Conservation (phyloP, 1,139 yeast species). For the Komagataea norvegica region DNA sequence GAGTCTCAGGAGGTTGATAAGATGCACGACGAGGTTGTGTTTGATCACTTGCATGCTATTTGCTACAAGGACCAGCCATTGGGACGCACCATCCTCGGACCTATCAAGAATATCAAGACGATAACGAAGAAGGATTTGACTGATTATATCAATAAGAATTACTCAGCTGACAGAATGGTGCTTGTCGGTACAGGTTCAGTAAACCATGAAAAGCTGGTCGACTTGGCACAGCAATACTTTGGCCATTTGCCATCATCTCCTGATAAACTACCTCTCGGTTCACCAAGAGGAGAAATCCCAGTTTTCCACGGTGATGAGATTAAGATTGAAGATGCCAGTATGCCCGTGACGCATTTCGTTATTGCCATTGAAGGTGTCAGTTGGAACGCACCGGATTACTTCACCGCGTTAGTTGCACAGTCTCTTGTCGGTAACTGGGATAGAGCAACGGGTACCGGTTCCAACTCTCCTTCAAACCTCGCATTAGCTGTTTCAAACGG, state of each 20-base stretch:
- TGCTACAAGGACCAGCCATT: constrained; percentile 88
- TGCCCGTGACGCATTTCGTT: constrained; percentile 90
- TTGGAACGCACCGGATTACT: constrained; percentile 95
- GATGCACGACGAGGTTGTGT: constrained; percentile 96
- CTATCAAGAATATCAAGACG: constrained; percentile 79
- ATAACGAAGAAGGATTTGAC: constrained; percentile 73
- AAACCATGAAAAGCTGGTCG: constrained; percentile 77
- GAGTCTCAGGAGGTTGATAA: constrained; percentile 98
- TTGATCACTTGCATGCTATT: constrained; percentile 92
- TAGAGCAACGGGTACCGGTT: constrained; percentile 76
- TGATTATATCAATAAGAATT: constrained; percentile 77
- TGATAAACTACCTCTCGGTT: constrained; percentile 62
- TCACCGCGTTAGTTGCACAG: constrained; percentile 92
- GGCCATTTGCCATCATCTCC: constrained; percentile 69
- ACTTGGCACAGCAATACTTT: constrained; percentile 69
- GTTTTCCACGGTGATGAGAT: constrained; percentile 83
- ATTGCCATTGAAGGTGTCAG: constrained; percentile 97
- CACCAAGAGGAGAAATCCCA: constrained; percentile 74
- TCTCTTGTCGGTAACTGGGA: constrained; percentile 98
- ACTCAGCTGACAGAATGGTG: constrained; percentile 97
- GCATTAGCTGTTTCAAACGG: constrained; percentile 72
- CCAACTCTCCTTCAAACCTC: constrained; percentile 70
- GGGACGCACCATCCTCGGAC: constrained; percentile 97
- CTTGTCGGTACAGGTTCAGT: constrained; percentile 94
- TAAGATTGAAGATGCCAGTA: constrained; percentile 71